Percentiles rank a stretch among this genome's conserved stretches.
Evolutionary conservation across 2,329 filamentous ascomycete species (phyloP).

Genomic region (Xylariaceae sp.): DNA sequence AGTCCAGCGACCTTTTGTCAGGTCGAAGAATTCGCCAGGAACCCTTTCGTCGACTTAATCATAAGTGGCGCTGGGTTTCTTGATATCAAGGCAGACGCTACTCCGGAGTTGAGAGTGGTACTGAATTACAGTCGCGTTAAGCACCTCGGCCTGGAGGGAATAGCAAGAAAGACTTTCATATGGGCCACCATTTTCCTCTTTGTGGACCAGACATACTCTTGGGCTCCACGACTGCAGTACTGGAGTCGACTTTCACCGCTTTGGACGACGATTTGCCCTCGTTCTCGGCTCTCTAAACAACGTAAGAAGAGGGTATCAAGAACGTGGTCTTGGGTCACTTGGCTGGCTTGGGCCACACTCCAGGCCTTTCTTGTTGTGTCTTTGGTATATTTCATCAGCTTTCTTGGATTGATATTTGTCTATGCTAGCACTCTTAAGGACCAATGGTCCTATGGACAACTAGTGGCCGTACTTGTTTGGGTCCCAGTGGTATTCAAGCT

Average conservation of each 20-base stretch:
- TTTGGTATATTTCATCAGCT: background rate
- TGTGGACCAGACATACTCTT: background rate
- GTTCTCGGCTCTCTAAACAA: background rate
- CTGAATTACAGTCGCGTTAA: no score
- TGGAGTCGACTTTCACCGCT: background rate
- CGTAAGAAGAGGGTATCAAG: background rate
- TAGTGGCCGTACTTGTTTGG: constrained; percentile 2
- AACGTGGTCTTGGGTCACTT: background rate
- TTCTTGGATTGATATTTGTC: background rate
- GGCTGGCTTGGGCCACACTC: background rate
- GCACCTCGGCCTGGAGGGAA: no score
- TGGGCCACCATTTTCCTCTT: background rate
- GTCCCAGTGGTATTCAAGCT: background rate
- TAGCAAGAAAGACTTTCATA: no score
- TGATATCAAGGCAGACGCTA: no score
- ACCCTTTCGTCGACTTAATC: background rate
- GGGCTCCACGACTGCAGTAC: background rate
- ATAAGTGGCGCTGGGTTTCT: no score
- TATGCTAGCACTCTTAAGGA: background rate
- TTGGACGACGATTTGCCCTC: background rate
- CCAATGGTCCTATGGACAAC: constrained; percentile 3
- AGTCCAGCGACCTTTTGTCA: background rate
- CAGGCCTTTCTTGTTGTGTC: background rate
- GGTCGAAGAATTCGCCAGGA: background rate
- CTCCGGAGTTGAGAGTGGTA: background rate